Conservation (phyloP, 148 eudicot genomes). For the Silene conica region DNA sequence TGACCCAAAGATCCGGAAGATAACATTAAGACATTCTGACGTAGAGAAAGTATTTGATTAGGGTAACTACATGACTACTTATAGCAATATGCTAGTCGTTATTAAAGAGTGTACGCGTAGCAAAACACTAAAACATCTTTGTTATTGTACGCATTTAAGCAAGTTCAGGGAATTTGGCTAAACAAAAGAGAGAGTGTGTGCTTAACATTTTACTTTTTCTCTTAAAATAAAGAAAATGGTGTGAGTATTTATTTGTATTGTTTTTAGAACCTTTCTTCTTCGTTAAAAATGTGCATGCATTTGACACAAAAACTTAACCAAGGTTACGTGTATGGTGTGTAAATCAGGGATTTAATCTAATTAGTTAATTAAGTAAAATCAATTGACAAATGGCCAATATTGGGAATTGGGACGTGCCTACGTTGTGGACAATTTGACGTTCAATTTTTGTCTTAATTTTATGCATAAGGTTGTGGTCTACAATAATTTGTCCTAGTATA, state of each 20-base stretch:
- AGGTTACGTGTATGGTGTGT: neutral
- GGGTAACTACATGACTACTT: neutral
- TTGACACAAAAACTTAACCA: neutral
- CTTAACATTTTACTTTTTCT: too few species aligned
- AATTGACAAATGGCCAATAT: neutral
- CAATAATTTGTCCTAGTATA: too few species aligned
- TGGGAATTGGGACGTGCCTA: slow-evolving; percentile 1
- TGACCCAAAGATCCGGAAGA: too few species aligned
- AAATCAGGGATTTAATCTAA: too few species aligned
- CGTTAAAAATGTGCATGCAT: slow-evolving; percentile 6
- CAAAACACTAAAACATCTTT: neutral
- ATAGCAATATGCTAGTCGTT: neutral
- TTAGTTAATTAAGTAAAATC: neutral
- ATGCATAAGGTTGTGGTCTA: too few species aligned
- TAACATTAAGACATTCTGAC: too few species aligned
- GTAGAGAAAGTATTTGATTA: too few species aligned
- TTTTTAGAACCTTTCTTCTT: neutral
- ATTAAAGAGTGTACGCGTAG: neutral
- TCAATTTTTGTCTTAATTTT: neutral
- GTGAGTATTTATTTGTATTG: too few species aligned
- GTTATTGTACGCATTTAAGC: neutral
- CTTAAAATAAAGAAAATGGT: too few species aligned
- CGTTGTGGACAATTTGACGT: neutral
- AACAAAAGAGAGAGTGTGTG: neutral
- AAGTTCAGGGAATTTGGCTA: slow-evolving; percentile 13